A percentile compares a stretch with the other conserved stretches of the same genome.
Evolutionary conservation across 441 rosid species (phyloP).

Genomic region (Euphorbia schlechtendalii): DNA sequence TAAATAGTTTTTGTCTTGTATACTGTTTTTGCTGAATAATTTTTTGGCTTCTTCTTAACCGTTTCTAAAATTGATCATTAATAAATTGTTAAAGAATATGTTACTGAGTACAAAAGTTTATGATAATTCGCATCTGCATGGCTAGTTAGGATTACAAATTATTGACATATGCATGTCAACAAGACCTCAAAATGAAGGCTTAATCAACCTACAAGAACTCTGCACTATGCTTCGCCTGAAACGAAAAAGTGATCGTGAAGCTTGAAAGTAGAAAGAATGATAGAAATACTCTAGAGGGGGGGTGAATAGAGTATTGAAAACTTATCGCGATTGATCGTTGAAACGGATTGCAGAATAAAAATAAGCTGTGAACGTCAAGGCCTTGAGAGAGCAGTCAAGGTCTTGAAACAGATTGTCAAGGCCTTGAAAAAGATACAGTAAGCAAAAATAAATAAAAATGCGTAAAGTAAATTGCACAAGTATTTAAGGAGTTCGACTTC

Average conservation of each 20-base stretch:
- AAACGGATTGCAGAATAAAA: too few relatives aligned
- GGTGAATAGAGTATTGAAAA: too few relatives aligned
- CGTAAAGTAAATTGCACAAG: too few relatives aligned
- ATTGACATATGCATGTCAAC: constrained; percentile 88
- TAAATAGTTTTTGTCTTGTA: neutral
- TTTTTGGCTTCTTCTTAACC: neutral
- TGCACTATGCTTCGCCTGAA: constrained; percentile 66
- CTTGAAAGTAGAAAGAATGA: too few relatives aligned
- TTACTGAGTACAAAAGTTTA: neutral
- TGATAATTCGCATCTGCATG: constrained; percentile 27
- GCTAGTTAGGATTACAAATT: constrained; percentile 80
- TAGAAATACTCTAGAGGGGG: too few relatives aligned
- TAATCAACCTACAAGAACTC: constrained; percentile 79
- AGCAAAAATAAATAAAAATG: too few relatives aligned
- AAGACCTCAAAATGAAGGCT: constrained; percentile 84
- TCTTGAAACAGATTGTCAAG: too few relatives aligned
- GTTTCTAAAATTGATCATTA: neutral
- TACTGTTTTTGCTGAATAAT: neutral
- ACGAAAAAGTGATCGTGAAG: constrained; percentile 72
- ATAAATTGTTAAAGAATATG: neutral
- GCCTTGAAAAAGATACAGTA: too few relatives aligned
- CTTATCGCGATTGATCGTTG: too few relatives aligned
- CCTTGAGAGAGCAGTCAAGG: too few relatives aligned
- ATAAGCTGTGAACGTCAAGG: too few relatives aligned
- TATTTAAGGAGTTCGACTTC: too few relatives aligned